These are phyloP conservation scores for Skeletonema marinoi DNA, from an alignment of 108 stramenopile genomes.

Conservation along the genomic window DNA sequence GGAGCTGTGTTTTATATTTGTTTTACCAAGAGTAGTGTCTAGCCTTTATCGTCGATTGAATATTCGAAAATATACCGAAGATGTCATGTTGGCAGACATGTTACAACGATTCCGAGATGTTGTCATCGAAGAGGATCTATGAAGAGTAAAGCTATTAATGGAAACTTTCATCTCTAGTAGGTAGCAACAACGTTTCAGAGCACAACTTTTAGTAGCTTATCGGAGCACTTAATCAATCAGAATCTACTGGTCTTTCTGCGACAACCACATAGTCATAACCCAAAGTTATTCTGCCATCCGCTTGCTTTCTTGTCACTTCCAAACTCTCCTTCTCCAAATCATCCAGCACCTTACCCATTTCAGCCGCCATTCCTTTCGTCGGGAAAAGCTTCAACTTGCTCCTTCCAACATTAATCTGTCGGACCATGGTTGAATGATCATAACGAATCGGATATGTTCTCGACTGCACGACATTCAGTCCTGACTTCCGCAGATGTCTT, in stretches of 20 bases:
- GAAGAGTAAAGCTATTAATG: not conserved
- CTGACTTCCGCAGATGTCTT: constrained; percentile 65
- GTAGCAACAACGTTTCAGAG: not conserved
- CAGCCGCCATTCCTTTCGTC: constrained; percentile 53
- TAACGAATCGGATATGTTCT: constrained; percentile 90
- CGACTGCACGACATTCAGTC: constrained; percentile 55
- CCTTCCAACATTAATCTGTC: constrained; percentile 92
- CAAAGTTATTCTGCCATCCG: constrained; percentile 64
- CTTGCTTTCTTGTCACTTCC: constrained; percentile 46
- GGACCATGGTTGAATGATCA: constrained; percentile 72
- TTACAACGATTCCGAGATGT: constrained; percentile 68
- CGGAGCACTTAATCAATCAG: not conserved
- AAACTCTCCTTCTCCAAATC: constrained; percentile 65
- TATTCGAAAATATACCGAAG: constrained; percentile 59
- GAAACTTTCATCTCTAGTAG: not conserved
- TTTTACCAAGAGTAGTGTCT: constrained; percentile 61
- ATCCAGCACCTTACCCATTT: constrained; percentile 70
- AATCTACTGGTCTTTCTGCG: constrained; percentile 58
- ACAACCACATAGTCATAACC: constrained; percentile 95
- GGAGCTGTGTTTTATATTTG: constrained; percentile 64
- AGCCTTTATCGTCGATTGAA: constrained; percentile 55
- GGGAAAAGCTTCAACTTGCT: constrained; percentile 83
- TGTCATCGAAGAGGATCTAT: constrained; percentile 56
- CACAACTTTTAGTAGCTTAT: not conserved
- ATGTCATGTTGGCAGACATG: constrained; percentile 63